phyloP scores from a whole-genome alignment of 306 rosid species.

The Gastrolobium villosum region DNA sequence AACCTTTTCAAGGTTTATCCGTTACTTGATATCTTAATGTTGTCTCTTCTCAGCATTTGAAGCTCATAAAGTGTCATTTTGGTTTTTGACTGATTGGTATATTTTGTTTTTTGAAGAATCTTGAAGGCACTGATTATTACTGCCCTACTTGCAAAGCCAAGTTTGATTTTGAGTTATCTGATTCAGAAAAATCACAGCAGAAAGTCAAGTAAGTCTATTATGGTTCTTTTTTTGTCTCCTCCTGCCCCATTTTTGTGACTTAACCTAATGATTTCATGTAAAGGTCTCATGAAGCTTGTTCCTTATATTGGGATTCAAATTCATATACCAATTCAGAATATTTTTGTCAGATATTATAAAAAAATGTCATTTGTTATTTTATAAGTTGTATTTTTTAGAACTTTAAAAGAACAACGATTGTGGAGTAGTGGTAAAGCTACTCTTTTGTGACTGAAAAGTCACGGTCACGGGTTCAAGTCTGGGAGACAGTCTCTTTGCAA shows the following conservation, averaged over 20 bases:
- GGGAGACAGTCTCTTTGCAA: too few species aligned
- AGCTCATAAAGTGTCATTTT: conserved; percentile 44
- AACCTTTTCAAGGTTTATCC: conserved; percentile 80
- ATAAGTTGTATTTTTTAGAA: conserved; percentile 47
- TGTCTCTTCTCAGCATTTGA: conserved; percentile 41
- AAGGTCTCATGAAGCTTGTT: neutral
- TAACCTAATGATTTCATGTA: conserved; percentile 12
- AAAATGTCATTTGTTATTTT: neutral
- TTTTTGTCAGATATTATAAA: conserved; percentile 14
- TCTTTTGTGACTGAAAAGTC: too few species aligned
- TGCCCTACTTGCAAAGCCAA: conserved; percentile 98
- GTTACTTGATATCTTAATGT: conserved; percentile 31
- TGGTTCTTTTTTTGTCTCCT: conserved; percentile 5
- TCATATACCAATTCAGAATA: conserved; percentile 18
- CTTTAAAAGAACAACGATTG: neutral
- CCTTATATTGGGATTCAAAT: conserved; percentile 35
- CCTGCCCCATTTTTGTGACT: conserved; percentile 8
- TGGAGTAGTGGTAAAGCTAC: too few species aligned
- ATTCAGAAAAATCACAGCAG: conserved; percentile 81
- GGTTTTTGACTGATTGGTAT: conserved; percentile 49
- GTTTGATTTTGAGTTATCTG: conserved; percentile 95
- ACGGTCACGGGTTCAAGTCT: too few species aligned
- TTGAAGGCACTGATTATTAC: conserved; percentile 92
- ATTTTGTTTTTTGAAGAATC: conserved; percentile 65
- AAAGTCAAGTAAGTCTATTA: conserved; percentile 80